Base-by-base conservation (phyloP, 352 stramenopile species). In the Peronosclerospora sorghi region DNA sequence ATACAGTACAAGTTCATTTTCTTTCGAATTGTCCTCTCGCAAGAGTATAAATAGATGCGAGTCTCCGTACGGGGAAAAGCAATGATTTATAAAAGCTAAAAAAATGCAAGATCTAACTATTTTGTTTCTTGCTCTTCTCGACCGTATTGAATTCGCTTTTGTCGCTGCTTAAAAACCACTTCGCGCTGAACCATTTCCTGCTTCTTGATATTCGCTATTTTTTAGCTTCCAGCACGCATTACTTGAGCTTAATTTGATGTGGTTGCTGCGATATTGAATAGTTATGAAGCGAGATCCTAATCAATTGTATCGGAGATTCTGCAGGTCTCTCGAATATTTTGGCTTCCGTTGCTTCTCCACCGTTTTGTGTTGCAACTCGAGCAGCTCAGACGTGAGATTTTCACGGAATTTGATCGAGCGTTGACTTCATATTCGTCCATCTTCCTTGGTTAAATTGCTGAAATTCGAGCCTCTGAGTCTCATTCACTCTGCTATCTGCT, bases 391-490 rank as follows among this genome's bases (percentile, higher is more conserved):
- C 45, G 79, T 75, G 62, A 92, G 83, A 32, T 83, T 80, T 32
- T 92, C 80, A 23, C 89, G 89, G 86, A 97, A 96, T 23, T 68
- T 71, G n/a, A 89, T 45, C 95, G 69, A 6, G 91, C 86, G 54
- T 97, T 95, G 45, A 73, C 60, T 48, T 97, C 87, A 54, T 97
- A 97, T 36, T 97, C 91, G 35, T 87, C 68, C 76, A 97, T 97
- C 60, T 96, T 98, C 45, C 91, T 28, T 90, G 66, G 68, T 98
- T 98, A 49, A 98, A 98, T 61, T 97, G 87, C 70, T 97, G 92
- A 54, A 97, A 98, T 71, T 98, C 93, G 35, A 98, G 80, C 90
- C 97, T 97, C 62, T 98, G 93, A n/a, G 93, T 88, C 55, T 98
- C 94, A 49, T 98, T 91, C 9, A 98, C 53, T 98, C 94, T 20